Base-by-base conservation (phyloP, 2,329 filamentous ascomycete genomes). In the Paraconiothyrium sp. region DNA sequence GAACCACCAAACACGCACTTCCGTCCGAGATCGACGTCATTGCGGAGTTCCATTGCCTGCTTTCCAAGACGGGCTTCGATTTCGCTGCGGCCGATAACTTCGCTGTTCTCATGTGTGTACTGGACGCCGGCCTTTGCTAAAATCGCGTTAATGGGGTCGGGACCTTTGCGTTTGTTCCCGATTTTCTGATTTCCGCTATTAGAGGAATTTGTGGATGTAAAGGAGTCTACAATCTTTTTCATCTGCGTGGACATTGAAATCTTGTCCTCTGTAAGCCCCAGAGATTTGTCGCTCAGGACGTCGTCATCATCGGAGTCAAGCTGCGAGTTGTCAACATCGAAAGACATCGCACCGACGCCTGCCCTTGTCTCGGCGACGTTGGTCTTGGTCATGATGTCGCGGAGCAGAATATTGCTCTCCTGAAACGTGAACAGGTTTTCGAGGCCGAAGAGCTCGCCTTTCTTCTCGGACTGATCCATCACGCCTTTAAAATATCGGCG, bases 331-430 rank as follows among this genome's bases (percentile, higher is more conserved):
- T 73, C 58, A 58, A 76, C 67, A 62, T 96, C 88, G 20, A 97
- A 85, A 57, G 92, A 90, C n/a, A 90, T 84, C 34, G 97, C 88
- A 32, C 88, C 86, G 10, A 98, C 91, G 0, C 93, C 94, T 0
- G 91, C 93, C 73, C 90, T 92, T 46, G 92, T 92, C 80, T 99
- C 95, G 4, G 95, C 95, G 55, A 99, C 89, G 72, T 99, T 99
- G 32, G 95, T 98, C 79, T 97, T 97, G 82, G 98, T 97, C 70
- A 99, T 93, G 68, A 99, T 98, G 59, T 97, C 93, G n/a, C 92
- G 88, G 5, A 98, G 85, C 14, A 97, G 85, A 13, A 96, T 86
- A 62, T 91, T 91, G 67, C 94, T 88, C 51, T 88, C 87, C 65
- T 93, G 89, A 65, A 92, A 97, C 0, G 88, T 88, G 70, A 99